Conservation (phyloP, 108 stramenopile species). For the Pseudonitzschia multistriata region DNA sequence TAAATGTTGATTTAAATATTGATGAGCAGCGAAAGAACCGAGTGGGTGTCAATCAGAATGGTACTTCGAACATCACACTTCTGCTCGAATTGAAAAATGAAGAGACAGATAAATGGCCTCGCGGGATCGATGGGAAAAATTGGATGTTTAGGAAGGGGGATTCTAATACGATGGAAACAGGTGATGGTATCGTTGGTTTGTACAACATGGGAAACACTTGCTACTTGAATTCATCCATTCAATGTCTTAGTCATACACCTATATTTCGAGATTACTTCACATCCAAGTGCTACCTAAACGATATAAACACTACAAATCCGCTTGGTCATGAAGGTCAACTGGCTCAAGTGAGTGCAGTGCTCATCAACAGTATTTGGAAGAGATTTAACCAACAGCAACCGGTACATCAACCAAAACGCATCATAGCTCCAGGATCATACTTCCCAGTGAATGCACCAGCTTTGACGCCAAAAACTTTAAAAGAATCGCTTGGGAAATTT, state of each 20-base stretch:
- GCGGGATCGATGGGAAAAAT: slow-evolving; percentile 48
- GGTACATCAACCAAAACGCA: slow-evolving; percentile 41
- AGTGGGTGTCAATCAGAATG: slow-evolving; percentile 29
- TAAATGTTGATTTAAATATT: slow-evolving; percentile 68
- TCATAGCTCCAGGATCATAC: slow-evolving; percentile 66
- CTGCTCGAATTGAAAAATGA: slow-evolving; percentile 78
- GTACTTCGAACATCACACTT: slow-evolving; percentile 44
- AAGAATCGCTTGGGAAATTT: slow-evolving; percentile 86
- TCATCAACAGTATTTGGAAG: slow-evolving; percentile 91
- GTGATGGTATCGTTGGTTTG: slow-evolving; percentile 85
- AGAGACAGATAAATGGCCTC: slow-evolving; percentile 75
- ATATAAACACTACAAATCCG: slow-evolving; percentile 94
- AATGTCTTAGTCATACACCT: slow-evolving; percentile 94
- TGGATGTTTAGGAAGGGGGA: slow-evolving; percentile 36
- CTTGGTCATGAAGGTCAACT: slow-evolving; percentile 91
- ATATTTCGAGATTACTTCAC: slow-evolving; percentile 93
- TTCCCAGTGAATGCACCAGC: slow-evolving; percentile 71
- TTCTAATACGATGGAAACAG: slow-evolving; percentile 34
- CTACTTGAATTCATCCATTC: slow-evolving; percentile 93
- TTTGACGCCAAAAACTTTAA: slow-evolving; percentile 90
- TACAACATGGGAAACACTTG: slow-evolving; percentile 96
- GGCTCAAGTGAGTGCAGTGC: slow-evolving; percentile 90
- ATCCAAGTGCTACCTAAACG: slow-evolving; percentile 78
- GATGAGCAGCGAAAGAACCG: slow-evolving; percentile 57
- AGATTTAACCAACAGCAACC: slow-evolving; percentile 37